Evolutionary conservation across 2,329 filamentous ascomycete genomes (phyloP).

Genomic region (Thermomyces lanuginosus): DNA sequence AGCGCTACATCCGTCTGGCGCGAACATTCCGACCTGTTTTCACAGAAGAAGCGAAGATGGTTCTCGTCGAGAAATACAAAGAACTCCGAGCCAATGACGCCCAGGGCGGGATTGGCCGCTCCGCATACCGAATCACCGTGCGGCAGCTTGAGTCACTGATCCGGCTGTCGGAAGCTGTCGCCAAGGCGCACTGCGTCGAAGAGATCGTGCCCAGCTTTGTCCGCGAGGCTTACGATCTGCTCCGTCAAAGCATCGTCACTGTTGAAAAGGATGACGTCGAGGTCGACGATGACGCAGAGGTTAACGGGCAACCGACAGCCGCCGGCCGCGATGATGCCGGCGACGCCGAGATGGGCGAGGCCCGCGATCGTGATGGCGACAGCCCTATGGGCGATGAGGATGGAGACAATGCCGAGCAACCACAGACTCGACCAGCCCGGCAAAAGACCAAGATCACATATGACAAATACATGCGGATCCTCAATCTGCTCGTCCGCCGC

Average conservation of each 20-base stretch:
- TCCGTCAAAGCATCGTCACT: slow-evolving; percentile 88
- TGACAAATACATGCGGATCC: slow-evolving; percentile 83
- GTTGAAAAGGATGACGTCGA: slow-evolving; percentile 97
- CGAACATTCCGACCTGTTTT: slow-evolving; percentile 89
- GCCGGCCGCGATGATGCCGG: slow-evolving; percentile 27
- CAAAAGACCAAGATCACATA: slow-evolving; percentile 80
- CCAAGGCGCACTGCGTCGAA: slow-evolving; percentile 90
- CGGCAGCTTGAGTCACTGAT: slow-evolving; percentile 93
- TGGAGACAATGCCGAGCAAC: slow-evolving; percentile 24
- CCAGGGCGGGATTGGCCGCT: slow-evolving; percentile 81
- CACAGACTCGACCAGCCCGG: slow-evolving; percentile 23
- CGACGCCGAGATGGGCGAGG: slow-evolving; percentile 35
- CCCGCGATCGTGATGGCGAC: slow-evolving; percentile 32
- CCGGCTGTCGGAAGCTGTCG: slow-evolving; percentile 89
- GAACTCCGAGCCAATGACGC: slow-evolving; percentile 85
- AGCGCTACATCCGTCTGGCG: slow-evolving; percentile 93
- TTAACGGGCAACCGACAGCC: slow-evolving; percentile 14
- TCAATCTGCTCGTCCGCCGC: slow-evolving; percentile 67
- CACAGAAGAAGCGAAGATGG: slow-evolving; percentile 65
- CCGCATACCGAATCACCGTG: slow-evolving; percentile 94
- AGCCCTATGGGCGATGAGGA: slow-evolving; percentile 38
- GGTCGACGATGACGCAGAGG: slow-evolving; percentile 64
- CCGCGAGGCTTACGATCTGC: slow-evolving; percentile 75
- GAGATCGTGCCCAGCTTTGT: slow-evolving; percentile 77
- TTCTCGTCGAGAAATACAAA: slow-evolving; percentile 87